phyloP scores from a whole-genome alignment of 2,329 filamentous ascomycete species.

The Diplodia scrobiculata region DNA sequence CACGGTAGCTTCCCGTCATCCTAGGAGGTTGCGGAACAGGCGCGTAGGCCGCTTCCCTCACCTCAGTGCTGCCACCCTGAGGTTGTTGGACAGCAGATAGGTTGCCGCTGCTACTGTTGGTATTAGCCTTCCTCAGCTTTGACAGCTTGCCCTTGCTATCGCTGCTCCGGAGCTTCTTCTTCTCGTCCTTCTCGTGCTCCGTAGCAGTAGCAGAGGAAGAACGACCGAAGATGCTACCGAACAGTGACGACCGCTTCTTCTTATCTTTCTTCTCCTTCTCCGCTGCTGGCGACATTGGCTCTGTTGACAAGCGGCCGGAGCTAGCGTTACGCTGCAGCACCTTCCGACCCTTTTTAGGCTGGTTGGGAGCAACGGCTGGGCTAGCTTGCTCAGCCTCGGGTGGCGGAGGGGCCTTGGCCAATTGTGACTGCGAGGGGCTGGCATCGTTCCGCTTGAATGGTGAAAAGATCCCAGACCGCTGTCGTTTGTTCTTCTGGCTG shows the following conservation, averaged over 20 bases:
- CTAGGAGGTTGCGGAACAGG: slow-evolving; percentile 3
- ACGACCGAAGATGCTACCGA: slow-evolving; percentile 50
- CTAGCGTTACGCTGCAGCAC: slow-evolving; percentile 22
- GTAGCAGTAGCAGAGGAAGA: slow-evolving; percentile 38
- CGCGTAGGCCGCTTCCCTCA: slow-evolving; percentile 4
- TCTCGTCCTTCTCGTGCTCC: slow-evolving; percentile 34
- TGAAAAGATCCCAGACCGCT: slow-evolving; percentile 2
- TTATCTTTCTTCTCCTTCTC: slow-evolving; percentile 33
- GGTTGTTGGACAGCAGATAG: background rate
- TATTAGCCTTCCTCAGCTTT: slow-evolving; percentile 1
- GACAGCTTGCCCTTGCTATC: slow-evolving; percentile 23
- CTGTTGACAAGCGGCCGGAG: background rate
- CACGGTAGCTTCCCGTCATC: background rate
- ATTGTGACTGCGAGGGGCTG: background rate
- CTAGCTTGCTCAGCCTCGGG: background rate
- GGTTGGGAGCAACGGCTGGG: background rate
- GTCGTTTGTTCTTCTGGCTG: slow-evolving; percentile 3
- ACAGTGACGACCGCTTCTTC: slow-evolving; percentile 51
- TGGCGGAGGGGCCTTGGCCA: background rate
- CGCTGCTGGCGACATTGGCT: background rate
- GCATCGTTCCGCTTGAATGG: slow-evolving; percentile 20
- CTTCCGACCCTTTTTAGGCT: slow-evolving; percentile 17
- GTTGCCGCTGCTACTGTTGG: background rate
- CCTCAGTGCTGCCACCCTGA: background rate
- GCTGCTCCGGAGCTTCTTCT: slow-evolving; percentile 17